phyloP scores from a whole-genome alignment of 2,329 filamentous ascomycete genomes.

The Cytospora mali region DNA sequence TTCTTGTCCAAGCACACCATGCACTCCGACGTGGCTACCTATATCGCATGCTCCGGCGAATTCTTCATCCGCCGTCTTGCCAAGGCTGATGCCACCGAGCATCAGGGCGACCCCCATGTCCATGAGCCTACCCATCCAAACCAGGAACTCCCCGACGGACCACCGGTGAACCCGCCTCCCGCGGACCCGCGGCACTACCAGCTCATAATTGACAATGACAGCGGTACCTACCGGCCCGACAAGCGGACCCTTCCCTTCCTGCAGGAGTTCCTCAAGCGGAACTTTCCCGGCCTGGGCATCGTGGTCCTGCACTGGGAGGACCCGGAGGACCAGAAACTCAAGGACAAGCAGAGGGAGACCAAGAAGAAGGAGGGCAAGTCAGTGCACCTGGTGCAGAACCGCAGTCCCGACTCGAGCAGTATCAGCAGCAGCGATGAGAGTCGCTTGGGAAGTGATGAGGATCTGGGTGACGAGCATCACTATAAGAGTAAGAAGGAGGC shows the following conservation, averaged over 20 bases:
- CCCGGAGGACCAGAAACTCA: conserved; percentile 72
- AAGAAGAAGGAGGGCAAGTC: conserved; percentile 67
- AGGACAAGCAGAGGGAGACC: conserved; percentile 70
- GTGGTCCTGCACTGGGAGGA: conserved; percentile 78
- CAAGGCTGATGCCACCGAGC: conserved; percentile 47
- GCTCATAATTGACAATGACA: conserved; percentile 92
- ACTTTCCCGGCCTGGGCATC: conserved; percentile 78
- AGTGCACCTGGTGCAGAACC: conserved; percentile 60
- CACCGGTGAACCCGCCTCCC: conserved; percentile 47
- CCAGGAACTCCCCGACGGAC: conserved; percentile 50
- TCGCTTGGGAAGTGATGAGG: conserved; percentile 47
- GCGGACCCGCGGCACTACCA: conserved; percentile 67
- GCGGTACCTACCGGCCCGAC: conserved; percentile 89
- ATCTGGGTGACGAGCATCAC: conserved; percentile 35
- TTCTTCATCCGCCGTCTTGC: conserved; percentile 80
- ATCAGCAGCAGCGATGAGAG: conserved; percentile 58
- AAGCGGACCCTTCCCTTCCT: conserved; percentile 73
- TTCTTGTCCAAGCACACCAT: conserved; percentile 94
- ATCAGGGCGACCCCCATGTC: conserved; percentile 42
- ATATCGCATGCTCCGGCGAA: conserved; percentile 90
- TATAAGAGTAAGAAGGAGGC: conserved; percentile 55
- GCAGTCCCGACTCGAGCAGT: conserved; percentile 50
- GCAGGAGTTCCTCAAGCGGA: conserved; percentile 67
- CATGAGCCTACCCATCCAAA: conserved; percentile 54
- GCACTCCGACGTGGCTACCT: conserved; percentile 90